These are phyloP conservation scores for Spergularia azorica DNA, from an alignment of 179 eudicot species.

Conservation along the genomic window DNA sequence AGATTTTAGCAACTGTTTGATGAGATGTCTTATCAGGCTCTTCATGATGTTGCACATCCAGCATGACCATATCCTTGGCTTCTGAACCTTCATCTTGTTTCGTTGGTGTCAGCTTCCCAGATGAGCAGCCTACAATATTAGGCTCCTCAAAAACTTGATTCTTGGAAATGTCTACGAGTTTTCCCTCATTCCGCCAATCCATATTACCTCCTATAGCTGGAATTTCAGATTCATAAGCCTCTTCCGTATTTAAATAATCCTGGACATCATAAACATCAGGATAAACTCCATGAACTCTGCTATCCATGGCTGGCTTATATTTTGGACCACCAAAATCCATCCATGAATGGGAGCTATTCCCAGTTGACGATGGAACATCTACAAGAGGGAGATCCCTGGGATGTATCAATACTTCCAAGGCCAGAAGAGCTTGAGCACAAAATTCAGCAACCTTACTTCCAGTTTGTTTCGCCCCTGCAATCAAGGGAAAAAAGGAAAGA, in stretches of 20 bases:
- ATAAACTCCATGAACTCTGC: slow-evolving; percentile 26
- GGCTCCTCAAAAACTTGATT: slow-evolving; percentile 19
- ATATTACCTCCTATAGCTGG: neutral
- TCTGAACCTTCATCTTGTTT: slow-evolving; percentile 21
- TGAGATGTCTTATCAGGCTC: slow-evolving; percentile 22
- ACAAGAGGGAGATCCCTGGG: slow-evolving; percentile 71
- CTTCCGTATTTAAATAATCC: slow-evolving; percentile 48
- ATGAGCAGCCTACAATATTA: slow-evolving; percentile 3
- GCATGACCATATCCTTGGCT: slow-evolving; percentile 34
- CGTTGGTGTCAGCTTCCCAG: slow-evolving; percentile 18
- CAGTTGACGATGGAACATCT: slow-evolving; percentile 40
- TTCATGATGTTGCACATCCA: slow-evolving; percentile 26
- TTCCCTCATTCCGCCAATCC: too few relatives aligned
- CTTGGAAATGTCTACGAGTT: slow-evolving; percentile 16
- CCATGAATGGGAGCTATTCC: slow-evolving; percentile 19
- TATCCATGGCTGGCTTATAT: slow-evolving; percentile 27
- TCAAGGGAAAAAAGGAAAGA: too few relatives aligned
- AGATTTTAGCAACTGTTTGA: neutral
- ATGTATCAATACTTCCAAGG: slow-evolving; percentile 80
- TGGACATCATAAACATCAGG: slow-evolving; percentile 52
- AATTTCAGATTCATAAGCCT: slow-evolving; percentile 35
- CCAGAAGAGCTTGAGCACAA: slow-evolving; percentile 71
- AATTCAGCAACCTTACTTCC: slow-evolving; percentile 69
- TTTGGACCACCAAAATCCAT: slow-evolving; percentile 33
- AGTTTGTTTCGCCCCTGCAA: slow-evolving; percentile 64